Conservation (phyloP, 768 basidiomycete genomes). For the Kwoniella mangroviensis region DNA sequence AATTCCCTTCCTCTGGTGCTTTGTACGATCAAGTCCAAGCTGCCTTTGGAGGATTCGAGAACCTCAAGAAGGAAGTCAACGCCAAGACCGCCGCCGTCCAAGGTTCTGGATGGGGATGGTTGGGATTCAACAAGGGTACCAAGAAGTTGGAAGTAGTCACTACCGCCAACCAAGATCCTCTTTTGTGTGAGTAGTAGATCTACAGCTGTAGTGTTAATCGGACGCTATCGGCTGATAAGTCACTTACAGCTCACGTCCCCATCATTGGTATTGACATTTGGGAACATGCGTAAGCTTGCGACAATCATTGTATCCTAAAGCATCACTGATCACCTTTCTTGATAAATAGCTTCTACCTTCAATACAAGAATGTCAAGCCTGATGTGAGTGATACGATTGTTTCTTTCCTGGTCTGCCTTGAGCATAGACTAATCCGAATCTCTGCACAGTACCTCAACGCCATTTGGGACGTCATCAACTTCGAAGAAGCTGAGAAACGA, state of each 20-base stretch:
- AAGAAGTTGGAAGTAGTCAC: conserved; percentile 87
- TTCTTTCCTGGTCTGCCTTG: not conserved
- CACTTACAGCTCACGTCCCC: conserved; percentile 69
- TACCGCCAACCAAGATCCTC: conserved; percentile 95
- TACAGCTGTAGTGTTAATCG: not conserved
- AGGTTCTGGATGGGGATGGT: conserved; percentile 96
- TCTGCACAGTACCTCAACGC: conserved; percentile 79
- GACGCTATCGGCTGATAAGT: not conserved
- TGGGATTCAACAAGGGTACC: conserved; percentile 71
- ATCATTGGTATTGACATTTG: conserved; percentile 93
- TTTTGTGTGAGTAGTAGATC: conserved; percentile 61
- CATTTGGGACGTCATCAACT: conserved; percentile 96
- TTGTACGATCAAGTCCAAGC: conserved; percentile 60
- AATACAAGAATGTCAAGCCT: conserved; percentile 92
- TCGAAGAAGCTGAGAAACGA: conserved; percentile 84
- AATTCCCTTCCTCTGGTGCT: conserved; percentile 68
- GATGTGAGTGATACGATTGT: conserved; percentile 68
- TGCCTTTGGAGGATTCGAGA: conserved; percentile 73
- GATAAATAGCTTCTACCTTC: conserved; percentile 71
- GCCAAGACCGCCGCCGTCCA: conserved; percentile 82
- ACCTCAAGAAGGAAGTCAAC: conserved; percentile 80
- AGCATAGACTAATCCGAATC: not conserved
- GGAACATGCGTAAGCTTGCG: conserved; percentile 74
- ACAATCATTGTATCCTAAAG: not conserved
- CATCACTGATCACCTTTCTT: conserved; percentile 64